Conservation (phyloP, 2,329 filamentous ascomycete species). For the Clonostachys sp. region DNA sequence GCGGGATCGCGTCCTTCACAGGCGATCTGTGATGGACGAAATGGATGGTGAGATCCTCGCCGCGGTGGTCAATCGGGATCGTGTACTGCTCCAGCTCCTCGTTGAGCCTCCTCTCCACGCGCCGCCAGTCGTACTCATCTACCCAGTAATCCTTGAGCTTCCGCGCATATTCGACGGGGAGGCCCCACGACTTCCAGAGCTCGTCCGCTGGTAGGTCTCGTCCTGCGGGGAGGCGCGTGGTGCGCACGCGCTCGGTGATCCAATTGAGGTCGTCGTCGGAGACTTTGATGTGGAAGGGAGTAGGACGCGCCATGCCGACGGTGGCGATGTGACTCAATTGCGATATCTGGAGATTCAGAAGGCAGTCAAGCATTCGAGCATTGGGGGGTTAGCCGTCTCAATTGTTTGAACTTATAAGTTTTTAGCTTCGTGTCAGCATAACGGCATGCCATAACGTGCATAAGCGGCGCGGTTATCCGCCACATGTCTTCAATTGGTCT, state of each 20-base stretch:
- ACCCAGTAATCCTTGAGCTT: background rate
- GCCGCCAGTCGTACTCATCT: background rate
- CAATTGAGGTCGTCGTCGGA: background rate
- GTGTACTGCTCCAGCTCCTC: background rate
- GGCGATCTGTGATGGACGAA: conserved; percentile 3
- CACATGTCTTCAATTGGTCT: no score
- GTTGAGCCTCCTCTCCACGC: background rate
- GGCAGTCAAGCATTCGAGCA: no score
- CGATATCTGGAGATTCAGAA: no score
- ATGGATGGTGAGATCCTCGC: background rate
- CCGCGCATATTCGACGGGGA: background rate
- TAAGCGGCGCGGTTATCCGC: no score
- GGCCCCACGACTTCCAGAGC: background rate
- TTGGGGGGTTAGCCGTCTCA: no score
- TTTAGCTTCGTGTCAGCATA: no score
- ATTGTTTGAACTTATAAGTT: no score
- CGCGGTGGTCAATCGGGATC: background rate
- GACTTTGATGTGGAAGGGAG: conserved; percentile 1
- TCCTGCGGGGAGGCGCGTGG: background rate
- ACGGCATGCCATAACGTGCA: no score
- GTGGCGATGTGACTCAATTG: no score
- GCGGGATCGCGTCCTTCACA: conserved; percentile 23
- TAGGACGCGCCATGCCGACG: background rate
- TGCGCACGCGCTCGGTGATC: background rate
- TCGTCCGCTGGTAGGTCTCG: background rate